Conservation (phyloP, 192 early-diverging fungal genomes). For the Umbelopsis sp. region DNA sequence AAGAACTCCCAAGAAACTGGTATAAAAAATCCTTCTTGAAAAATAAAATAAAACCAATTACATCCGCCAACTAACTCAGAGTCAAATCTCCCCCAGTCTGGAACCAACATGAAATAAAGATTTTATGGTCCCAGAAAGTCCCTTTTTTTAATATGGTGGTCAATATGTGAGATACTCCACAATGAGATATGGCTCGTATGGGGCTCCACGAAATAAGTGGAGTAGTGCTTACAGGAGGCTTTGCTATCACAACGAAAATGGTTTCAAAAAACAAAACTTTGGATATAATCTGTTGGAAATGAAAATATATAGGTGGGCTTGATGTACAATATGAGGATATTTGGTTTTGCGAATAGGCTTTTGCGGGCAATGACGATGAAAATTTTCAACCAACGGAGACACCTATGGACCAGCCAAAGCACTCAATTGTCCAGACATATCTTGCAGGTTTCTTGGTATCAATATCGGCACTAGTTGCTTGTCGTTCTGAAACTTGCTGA, state of each 20-base stretch:
- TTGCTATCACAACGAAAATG: no score
- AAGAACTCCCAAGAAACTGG: neutral
- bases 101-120: no score
- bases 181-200: no score
- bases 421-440: neutral
- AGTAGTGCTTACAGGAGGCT: no score
- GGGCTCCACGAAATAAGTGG: no score
- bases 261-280: no score
- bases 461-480: neutral
- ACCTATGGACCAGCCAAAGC: conserved; percentile 16
- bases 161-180: no score
- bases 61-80: neutral
- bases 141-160: no score
- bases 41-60: neutral
- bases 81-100: no score
- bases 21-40: neutral
- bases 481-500: neutral
- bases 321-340: neutral
- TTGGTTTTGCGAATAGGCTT: neutral
- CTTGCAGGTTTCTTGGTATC: neutral
- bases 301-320: no score
- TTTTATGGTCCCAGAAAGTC: no score
- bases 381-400: conserved; percentile 6
- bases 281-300: no score
- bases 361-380: neutral